Conservation (phyloP, 1,284 basidiomycete species). For the Trichosporon sp. region DNA sequence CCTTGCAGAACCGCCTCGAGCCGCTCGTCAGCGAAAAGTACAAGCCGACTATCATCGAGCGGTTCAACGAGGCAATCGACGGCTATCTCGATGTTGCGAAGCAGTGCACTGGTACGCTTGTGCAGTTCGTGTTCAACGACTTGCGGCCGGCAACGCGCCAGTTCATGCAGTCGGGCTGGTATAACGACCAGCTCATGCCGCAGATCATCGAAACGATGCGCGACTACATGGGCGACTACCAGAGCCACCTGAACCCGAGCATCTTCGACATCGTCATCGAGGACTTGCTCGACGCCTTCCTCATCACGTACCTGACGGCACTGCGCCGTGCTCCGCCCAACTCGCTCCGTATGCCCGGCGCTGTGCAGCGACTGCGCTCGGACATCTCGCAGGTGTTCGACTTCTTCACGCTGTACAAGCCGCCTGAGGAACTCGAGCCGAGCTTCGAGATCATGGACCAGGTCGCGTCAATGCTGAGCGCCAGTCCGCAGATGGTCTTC, state of each 20-base stretch:
- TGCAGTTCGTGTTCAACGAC: conserved; percentile 94
- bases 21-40: conserved; percentile 93
- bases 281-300: conserved; percentile 87
- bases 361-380: conserved; percentile 75
- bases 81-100: conserved; percentile 98
- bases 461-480: conserved; percentile 80
- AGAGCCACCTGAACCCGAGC: conserved; percentile 84
- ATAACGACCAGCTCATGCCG: conserved; percentile 62
- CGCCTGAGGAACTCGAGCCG: conserved; percentile 74
- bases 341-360: conserved; percentile 83
- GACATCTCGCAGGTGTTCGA: conserved; percentile 77
- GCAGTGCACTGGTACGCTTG: conserved; percentile 90
- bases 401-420: conserved; percentile 81
- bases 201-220: conserved; percentile 94
- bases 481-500: conserved; percentile 90
- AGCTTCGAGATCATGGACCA: conserved; percentile 86
- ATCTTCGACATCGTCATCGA: conserved; percentile 90
- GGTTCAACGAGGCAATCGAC: conserved; percentile 93
- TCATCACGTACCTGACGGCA: conserved; percentile 86
- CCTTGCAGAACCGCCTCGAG: conserved; percentile 80
- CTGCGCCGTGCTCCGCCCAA: conserved; percentile 71
- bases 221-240: conserved; percentile 93
- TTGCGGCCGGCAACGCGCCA: conserved; percentile 83
- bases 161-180: conserved; percentile 83
- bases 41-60: conserved; percentile 75